Base-by-base conservation (phyloP, 2,329 filamentous ascomycete species). In the Penicillium sp. region DNA sequence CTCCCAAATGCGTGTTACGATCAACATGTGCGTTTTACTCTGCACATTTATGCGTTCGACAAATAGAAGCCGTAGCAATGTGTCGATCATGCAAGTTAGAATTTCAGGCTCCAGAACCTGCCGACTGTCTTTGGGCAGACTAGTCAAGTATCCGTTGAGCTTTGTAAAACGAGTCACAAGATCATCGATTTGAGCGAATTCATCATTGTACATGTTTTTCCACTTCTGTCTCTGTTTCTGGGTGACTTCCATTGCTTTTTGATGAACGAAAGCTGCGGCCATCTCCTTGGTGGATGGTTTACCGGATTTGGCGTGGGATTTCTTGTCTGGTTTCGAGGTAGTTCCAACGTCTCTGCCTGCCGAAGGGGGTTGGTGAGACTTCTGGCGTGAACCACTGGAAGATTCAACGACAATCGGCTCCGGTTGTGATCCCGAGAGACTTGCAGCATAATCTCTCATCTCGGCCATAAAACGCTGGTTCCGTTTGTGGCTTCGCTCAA, bases 391-490 rank as follows among this genome's bases (percentile, higher is more conserved):
- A n/a, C 25, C 19, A 34, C 33, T 49, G 21, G 44, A 19, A 10
- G 58, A 6, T 41, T 34, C 56, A 46, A 51, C 48, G 25, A 60
- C 21, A 13, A 60, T 55, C 16, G 49, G 48, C 11, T 60, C 59
- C 11, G 44, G 36, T 7, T 52, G 36, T 25, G 49, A 47, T n/a
- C 36, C 41, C 0, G 86, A 89, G 46, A 91, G 76, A 70, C 87
- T 90, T 13, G 85, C 86, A 2, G 89, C 86, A 68, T 91, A 92
- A 1, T 80, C 78, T 29, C 81, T 80, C 72, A 88, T 88, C 57
- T 89, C 86, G 1, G 82, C 81, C 82, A 89, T 88, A 66, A 84
- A 86, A 50, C 77, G 79, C 64, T 91, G 87, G 44, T 87, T 85
- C 73, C 63, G 75, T 45, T 41, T 59, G n/a, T 43, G 47, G 13